Evolutionary conservation across 345 rosid species (phyloP).

Genomic region (Sisymbrium altissimum): DNA sequence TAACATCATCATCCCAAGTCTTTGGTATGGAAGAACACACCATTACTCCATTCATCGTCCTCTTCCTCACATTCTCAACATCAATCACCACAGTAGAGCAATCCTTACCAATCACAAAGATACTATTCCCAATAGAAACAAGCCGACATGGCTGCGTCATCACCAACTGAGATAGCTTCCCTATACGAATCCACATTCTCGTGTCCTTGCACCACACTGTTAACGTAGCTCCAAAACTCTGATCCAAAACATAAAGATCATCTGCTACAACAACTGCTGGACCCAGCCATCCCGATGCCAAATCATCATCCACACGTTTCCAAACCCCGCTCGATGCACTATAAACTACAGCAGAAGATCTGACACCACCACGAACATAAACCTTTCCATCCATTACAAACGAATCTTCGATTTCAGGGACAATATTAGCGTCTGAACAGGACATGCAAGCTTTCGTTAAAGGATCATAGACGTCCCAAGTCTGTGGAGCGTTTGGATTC

Average conservation of each 20-base stretch:
- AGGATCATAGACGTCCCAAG: slow-evolving; percentile 71
- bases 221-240: slow-evolving; percentile 67
- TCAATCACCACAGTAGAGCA: slow-evolving; percentile 62
- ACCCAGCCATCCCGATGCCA: slow-evolving; percentile 78
- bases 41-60: slow-evolving; percentile 47
- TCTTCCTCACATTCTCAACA: slow-evolving; percentile 44
- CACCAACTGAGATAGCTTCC: slow-evolving; percentile 57
- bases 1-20: slow-evolving; percentile 36
- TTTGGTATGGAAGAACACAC: slow-evolving; percentile 64
- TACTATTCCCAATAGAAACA: slow-evolving; percentile 56
- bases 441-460: slow-evolving; percentile 43
- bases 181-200: slow-evolving; percentile 60
- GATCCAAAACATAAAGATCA: slow-evolving; percentile 68
- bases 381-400: slow-evolving; percentile 65
- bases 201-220: slow-evolving; percentile 60
- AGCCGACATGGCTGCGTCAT: slow-evolving; percentile 71
- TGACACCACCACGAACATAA: slow-evolving; percentile 43
- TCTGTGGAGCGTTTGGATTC: slow-evolving; percentile 40
- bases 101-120: slow-evolving; percentile 69
- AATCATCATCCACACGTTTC: slow-evolving; percentile 58
- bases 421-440: slow-evolving; percentile 35
- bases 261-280: slow-evolving; percentile 68
- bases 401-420: slow-evolving; percentile 62
- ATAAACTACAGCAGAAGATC: slow-evolving; percentile 43
- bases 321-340: slow-evolving; percentile 50